phyloP scores from a whole-genome alignment of 2,329 filamentous ascomycete genomes.

The Seiridium unicorne region DNA sequence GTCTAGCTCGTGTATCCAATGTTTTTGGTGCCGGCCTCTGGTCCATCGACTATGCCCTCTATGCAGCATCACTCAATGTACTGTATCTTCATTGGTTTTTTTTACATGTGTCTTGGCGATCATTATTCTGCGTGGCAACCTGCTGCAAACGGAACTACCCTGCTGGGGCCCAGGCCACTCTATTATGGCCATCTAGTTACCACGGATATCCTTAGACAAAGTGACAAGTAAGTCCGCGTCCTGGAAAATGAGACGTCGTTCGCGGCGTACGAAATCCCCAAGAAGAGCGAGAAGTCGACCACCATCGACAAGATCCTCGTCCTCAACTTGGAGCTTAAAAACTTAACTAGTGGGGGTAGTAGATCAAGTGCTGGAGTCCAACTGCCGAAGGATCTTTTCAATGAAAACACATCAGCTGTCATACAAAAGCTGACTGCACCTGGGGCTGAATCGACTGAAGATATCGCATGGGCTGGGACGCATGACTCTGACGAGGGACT shows the following conservation, averaged over 20 bases:
- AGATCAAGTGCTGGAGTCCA: background rate
- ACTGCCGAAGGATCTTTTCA: background rate
- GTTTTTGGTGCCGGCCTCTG: conserved; percentile 1
- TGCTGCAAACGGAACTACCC: conserved; percentile 2
- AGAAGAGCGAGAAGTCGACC: background rate
- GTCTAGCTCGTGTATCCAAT: background rate
- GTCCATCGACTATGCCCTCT: background rate
- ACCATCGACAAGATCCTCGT: background rate
- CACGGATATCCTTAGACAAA: background rate
- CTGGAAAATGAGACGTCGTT: background rate
- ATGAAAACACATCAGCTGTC: background rate
- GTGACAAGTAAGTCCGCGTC: background rate
- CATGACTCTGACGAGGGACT: background rate
- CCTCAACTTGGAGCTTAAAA: background rate
- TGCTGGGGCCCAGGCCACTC: conserved; percentile 11
- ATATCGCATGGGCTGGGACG: background rate
- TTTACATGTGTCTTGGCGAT: conserved; percentile 16
- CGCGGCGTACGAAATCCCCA: background rate
- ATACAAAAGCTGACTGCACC: background rate
- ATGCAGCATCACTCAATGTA: background rate
- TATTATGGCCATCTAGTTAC: conserved; percentile 8
- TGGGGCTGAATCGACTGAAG: background rate
- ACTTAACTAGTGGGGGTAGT: background rate
- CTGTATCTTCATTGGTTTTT: background rate
- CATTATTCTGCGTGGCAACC: conserved; percentile 23